These are phyloP conservation scores for Prunus padus DNA, from an alignment of 306 rosid species.

Conservation along the genomic window DNA sequence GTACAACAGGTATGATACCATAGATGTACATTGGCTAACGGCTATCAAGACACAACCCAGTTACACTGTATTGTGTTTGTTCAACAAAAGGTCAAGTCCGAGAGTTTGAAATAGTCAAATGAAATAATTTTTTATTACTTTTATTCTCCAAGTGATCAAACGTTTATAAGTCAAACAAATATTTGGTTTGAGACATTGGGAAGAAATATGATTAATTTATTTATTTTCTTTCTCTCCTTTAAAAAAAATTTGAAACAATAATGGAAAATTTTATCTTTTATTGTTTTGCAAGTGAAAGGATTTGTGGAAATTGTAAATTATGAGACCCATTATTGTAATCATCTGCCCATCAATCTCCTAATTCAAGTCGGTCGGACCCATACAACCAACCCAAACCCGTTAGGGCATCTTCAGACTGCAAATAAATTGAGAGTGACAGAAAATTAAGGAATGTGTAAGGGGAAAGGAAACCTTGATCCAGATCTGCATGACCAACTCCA, in stretches of 20 bases:
- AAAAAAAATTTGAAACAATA: not conserved
- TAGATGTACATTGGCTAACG: not conserved
- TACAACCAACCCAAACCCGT: not conserved
- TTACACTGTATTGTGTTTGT: not conserved
- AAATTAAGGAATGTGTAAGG: slow-evolving; percentile 1
- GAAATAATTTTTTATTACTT: not conserved
- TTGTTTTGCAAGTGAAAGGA: too few relatives aligned
- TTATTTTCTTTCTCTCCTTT: too few relatives aligned
- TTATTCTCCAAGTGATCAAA: not conserved
- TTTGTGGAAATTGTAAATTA: too few relatives aligned
- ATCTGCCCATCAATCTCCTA: not conserved
- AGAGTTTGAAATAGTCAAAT: not conserved
- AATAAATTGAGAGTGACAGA: not conserved
- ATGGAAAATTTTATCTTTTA: not conserved
- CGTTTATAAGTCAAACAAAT: not conserved
- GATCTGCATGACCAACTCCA: not conserved
- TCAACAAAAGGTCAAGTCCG: not conserved
- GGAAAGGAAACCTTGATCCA: slow-evolving; percentile 1
- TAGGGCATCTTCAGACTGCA: not conserved
- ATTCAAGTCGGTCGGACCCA: not conserved
- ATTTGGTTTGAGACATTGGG: too few relatives aligned
- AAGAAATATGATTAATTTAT: not conserved
- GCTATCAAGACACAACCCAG: not conserved
- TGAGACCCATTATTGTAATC: too few relatives aligned
- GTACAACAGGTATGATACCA: not conserved